phyloP scores from a whole-genome alignment of 2,329 filamentous ascomycete species.

The Aspergillus sp. region DNA sequence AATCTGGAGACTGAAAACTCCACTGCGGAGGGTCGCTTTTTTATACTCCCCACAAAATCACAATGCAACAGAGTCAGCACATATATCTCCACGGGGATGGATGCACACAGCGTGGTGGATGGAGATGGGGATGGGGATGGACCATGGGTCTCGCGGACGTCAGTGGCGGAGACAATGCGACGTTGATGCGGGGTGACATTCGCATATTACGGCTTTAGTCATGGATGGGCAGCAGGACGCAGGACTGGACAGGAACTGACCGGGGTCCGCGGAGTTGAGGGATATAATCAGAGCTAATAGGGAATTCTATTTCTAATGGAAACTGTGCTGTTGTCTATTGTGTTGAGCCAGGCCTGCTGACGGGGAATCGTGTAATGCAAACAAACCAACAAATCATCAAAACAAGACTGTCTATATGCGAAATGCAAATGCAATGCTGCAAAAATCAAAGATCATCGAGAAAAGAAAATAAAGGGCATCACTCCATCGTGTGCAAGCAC shows the following conservation, averaged over 20 bases:
- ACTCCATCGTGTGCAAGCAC: slow-evolving; percentile 2
- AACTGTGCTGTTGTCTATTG: not conserved
- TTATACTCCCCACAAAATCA: not conserved
- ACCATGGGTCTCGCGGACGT: not conserved
- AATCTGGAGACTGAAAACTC: no score
- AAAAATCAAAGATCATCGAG: no score
- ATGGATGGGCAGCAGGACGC: no score
- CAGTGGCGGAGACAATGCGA: not conserved
- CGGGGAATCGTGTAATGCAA: not conserved
- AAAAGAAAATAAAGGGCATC: no score
- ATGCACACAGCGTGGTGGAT: not conserved
- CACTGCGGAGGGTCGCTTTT: no score
- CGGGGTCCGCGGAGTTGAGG: not conserved
- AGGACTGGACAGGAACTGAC: no score
- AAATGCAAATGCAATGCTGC: no score
- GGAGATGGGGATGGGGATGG: no score
- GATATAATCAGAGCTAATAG: not conserved
- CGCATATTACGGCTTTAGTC: no score
- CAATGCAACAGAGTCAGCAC: not conserved
- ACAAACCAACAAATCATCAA: not conserved
- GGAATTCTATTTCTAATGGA: not conserved
- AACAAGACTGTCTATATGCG: not conserved
- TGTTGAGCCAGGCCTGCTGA: not conserved
- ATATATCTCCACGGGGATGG: not conserved
- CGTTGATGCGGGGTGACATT: not conserved